Evolutionary conservation across 1,139 yeast genomes (phyloP), one percentile per base, ranked within the genome.

Genomic region (Hanseniaspora uvarum): DNA sequence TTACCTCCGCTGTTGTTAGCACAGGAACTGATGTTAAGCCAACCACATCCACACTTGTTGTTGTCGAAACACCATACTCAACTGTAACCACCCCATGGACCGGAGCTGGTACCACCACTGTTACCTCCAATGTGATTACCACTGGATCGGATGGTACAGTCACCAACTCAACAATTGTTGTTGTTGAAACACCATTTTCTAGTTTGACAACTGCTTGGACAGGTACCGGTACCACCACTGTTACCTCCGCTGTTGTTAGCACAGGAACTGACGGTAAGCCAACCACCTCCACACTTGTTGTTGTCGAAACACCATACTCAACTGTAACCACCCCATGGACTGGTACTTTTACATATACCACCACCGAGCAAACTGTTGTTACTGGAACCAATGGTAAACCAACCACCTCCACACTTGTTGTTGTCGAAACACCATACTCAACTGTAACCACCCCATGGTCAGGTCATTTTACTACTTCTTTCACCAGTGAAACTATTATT

Each of bases 31-130:
- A 34, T 11, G 43, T 38, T 30, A 31, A 16, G 10, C 16, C n/a
- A 36, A 43, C 38, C 4, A 26, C 37, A 1, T 34, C 39, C 11
- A 19, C 36, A 3, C 40, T 46, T n/a, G 53, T 51, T 55, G 40
- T 31, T 31, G 56, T 56, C 16, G 56, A 56, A 28, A 54, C 55
- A 24, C 58, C 59, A 16, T 11, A 18, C 7, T 3, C 5, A 2
- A 18, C 23, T 4, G 3, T 8, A 16, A 31, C 34, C 14, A 14
- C 14, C n/a, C 34, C 34, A 7, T 31, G 34, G 34, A 31, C 34
- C n/a, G 34, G 23, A 7, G 23, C 12, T 6, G 28, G 16, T 38
- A 23, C 41, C 6, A 21, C 16, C 4, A 21, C 28, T 21, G 21
- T 10, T 3, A 21, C n/a, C 14, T 19, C n/a, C 4, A 14, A 5